Evolutionary conservation across 2,329 filamentous ascomycete genomes (phyloP), one percentile per base, ranked within the genome.

Genomic region (Cladophialophora immunda): DNA sequence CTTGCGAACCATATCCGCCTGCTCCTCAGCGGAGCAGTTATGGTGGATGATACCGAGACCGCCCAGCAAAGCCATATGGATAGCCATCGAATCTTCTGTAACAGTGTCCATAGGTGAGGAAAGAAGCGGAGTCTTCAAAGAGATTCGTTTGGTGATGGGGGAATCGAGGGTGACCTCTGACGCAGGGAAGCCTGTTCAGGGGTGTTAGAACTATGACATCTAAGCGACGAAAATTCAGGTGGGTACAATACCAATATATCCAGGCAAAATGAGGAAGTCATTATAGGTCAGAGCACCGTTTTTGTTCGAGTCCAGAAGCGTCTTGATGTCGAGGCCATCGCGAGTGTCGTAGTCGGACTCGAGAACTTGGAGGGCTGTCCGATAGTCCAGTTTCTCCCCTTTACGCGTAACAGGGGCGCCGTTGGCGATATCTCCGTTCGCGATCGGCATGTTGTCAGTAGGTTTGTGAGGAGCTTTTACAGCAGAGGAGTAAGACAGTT

Each of bases 71-170:
- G 83, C 83, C 79, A 86, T 97, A 83, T 97, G 92, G 75, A 99
- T 98, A 72, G 95, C 96, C 96, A 99, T 99, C 80, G 97, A 94
- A 83, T 97, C 92, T 85, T 99, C 95, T 52, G 96, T 99, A 79
- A 99, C 95, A 9, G 95, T 99, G 84, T 99, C 95, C 95, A 99
- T 99, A 76, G 96, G 95, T 45, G 95, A 98, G 55, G 95, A 99
- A 72, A 98, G 88, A 77, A 99, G 94, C 68, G 95, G 95, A 6
- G 94, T 96, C 88, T 97, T 99, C 79, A 99, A 86, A 38, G 92
- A 89, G 81, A 99, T 97, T 76, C 93, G 90, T 88, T 96, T 97
- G 74, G 95, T 99, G 76, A 99, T 87, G 66, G 93, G 93, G 38
- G 94, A 93, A 75, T 98, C 95, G 69, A 99, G 90, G 57, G 83